A percentile compares a stretch with the other conserved stretches of the same genome.
phyloP scores from a whole-genome alignment of 768 basidiomycete genomes.

The Amanita rubescens region DNA sequence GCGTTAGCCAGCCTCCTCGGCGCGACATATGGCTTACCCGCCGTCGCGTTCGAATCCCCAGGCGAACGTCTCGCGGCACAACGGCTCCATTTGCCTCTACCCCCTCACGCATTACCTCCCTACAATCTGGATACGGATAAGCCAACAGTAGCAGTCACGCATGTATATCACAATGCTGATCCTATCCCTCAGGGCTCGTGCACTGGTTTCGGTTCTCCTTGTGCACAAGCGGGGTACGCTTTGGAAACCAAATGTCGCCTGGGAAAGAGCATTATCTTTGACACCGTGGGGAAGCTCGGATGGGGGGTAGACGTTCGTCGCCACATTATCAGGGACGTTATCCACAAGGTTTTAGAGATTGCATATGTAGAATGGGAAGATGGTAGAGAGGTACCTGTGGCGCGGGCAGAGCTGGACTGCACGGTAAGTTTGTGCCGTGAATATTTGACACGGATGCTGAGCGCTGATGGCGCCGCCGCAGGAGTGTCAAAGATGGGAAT shows the following conservation, averaged over 20 bases:
- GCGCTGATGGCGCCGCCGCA: too few species aligned
- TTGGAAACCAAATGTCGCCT: slow-evolving; percentile 84
- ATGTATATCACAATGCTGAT: slow-evolving; percentile 89
- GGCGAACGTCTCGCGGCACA: slow-evolving; percentile 65
- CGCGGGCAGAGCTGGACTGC: slow-evolving; percentile 60
- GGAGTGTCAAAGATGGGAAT: slow-evolving; percentile 81
- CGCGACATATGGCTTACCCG: slow-evolving; percentile 84
- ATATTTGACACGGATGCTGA: background rate
- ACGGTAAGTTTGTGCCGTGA: slow-evolving; percentile 30
- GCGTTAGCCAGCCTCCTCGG: slow-evolving; percentile 84
- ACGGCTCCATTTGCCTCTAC: slow-evolving; percentile 84
- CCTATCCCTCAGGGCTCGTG: slow-evolving; percentile 86
- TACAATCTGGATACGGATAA: slow-evolving; percentile 23
- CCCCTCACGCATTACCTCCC: slow-evolving; percentile 38
- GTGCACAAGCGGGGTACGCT: slow-evolving; percentile 82
- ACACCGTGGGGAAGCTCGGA: slow-evolving; percentile 73
- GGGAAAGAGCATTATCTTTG: slow-evolving; percentile 82
- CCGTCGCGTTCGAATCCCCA: slow-evolving; percentile 86
- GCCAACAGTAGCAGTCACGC: slow-evolving; percentile 42
- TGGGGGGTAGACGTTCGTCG: slow-evolving; percentile 80
- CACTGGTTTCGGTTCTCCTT: slow-evolving; percentile 66
- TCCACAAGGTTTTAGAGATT: slow-evolving; percentile 50
- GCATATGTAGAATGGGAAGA: slow-evolving; percentile 46
- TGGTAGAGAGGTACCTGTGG: slow-evolving; percentile 44
- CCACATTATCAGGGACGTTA: slow-evolving; percentile 65